Percentiles rank a stretch among this genome's conserved stretches.
These are phyloP conservation scores for Bauhinia variegata DNA, from an alignment of 306 rosid species.

Conservation along the genomic window DNA sequence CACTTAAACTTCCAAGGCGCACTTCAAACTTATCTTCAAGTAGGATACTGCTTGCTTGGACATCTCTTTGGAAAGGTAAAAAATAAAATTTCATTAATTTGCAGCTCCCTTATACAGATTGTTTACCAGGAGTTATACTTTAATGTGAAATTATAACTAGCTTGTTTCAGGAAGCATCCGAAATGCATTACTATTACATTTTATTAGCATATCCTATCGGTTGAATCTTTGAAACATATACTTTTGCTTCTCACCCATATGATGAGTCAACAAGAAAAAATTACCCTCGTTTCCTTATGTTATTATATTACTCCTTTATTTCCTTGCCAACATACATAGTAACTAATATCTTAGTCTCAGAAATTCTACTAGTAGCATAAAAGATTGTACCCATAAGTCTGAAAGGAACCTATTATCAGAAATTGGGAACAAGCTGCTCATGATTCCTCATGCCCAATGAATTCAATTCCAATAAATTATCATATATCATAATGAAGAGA, in stretches of 20 bases:
- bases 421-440: conserved; percentile 1
- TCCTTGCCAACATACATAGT: conserved; percentile 1
- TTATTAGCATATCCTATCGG: not conserved
- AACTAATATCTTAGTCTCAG: not conserved
- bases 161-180: not conserved
- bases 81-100: conserved; percentile 34
- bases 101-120: not conserved
- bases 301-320: not conserved
- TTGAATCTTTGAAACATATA: not conserved
- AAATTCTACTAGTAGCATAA: conserved; percentile 10
- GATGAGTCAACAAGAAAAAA: not conserved
- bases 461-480: conserved; percentile 1
- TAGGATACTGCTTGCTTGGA: conserved; percentile 95
- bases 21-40: conserved; percentile 97
- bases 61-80: conserved; percentile 65
- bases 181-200: not conserved
- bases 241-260: not conserved
- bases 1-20: conserved; percentile 94
- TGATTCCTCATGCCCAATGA: not conserved
- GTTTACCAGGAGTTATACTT: no score
- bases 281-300: not conserved
- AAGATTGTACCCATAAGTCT: not conserved
- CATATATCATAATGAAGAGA: conserved; percentile 29
- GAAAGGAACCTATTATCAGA: not conserved
- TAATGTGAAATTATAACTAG: not conserved